These are phyloP conservation scores for Penicillium sp. DNA, from an alignment of 2,329 filamentous ascomycete species.

Conservation along the genomic window DNA sequence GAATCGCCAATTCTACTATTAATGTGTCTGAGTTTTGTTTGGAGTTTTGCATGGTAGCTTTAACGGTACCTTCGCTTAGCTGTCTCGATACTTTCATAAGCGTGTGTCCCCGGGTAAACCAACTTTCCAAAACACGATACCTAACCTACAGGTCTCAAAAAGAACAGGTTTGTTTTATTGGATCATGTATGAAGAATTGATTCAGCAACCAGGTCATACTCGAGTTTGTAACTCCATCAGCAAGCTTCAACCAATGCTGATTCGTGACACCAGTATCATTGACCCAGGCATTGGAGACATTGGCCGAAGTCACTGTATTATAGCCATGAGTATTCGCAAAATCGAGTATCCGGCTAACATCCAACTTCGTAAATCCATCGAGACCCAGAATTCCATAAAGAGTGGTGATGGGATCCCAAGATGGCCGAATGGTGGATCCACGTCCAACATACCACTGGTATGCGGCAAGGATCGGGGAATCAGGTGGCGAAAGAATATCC, in stretches of 20 bases:
- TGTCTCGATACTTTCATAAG: too few relatives aligned
- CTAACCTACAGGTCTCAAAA: too few relatives aligned
- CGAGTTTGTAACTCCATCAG: slow-evolving; percentile 5
- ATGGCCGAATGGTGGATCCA: slow-evolving; percentile 2
- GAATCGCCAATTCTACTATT: too few relatives aligned
- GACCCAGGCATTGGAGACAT: slow-evolving; percentile 7
- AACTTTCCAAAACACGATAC: too few relatives aligned
- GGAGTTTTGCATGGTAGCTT: too few relatives aligned
- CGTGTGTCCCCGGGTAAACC: too few relatives aligned
- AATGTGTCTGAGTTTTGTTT: too few relatives aligned
- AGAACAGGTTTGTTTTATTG: neutral
- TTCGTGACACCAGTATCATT: slow-evolving; percentile 4
- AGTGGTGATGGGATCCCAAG: slow-evolving; percentile 6
- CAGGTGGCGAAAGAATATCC: neutral
- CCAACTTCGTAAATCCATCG: slow-evolving; percentile 3
- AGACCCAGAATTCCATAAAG: slow-evolving; percentile 4
- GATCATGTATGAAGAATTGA: neutral
- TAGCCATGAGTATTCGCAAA: neutral
- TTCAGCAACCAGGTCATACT: slow-evolving; percentile 5
- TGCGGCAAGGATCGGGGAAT: slow-evolving; percentile 1
- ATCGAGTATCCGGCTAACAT: neutral
- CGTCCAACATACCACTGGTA: slow-evolving; percentile 10
- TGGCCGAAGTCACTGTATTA: neutral
- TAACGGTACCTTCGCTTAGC: too few relatives aligned
- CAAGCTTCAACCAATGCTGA: slow-evolving; percentile 9